Conservation (phyloP, 2,329 filamentous ascomycete genomes). For the Fusarium xylarioides region DNA sequence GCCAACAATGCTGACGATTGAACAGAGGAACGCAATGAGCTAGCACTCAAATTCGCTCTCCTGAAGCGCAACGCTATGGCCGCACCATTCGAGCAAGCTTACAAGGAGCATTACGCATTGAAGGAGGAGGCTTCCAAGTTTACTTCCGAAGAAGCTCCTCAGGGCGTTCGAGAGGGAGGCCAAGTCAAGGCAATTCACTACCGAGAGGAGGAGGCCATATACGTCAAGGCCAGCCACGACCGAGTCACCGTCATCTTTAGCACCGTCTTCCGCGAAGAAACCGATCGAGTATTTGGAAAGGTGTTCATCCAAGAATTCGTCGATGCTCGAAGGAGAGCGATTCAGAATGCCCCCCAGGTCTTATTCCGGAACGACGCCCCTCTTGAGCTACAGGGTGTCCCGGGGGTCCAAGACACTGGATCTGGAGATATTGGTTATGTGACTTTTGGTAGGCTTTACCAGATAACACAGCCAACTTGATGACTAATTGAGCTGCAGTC, state of each 20-base stretch:
- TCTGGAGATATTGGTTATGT: constrained; percentile 95
- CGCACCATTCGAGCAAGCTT: constrained; percentile 96
- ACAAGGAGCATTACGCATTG: constrained; percentile 88
- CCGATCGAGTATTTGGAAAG: constrained; percentile 95
- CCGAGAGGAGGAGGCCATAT: constrained; percentile 98
- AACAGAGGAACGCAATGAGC: constrained; percentile 81
- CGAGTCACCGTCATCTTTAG: constrained; percentile 99
- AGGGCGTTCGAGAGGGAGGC: constrained; percentile 88
- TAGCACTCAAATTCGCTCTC: constrained; percentile 87
- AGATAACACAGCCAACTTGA: background rate
- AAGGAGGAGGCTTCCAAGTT: constrained; percentile 91
- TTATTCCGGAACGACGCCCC: constrained; percentile 95
- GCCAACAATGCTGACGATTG: constrained; percentile 23
- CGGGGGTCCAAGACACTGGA: constrained; percentile 78
- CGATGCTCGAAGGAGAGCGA: constrained; percentile 90
- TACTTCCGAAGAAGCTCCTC: constrained; percentile 91
- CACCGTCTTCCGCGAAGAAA: constrained; percentile 97
- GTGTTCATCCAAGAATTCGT: constrained; percentile 99
- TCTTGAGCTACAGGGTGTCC: constrained; percentile 86
- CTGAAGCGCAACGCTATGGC: constrained; percentile 99
- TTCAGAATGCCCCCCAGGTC: constrained; percentile 98
- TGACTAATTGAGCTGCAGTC: constrained; percentile 62
- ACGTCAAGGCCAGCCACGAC: constrained; percentile 97
- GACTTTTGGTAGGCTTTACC: constrained; percentile 79
- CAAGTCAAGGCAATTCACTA: constrained; percentile 97